These are phyloP conservation scores for Clonostachys chloroleuca DNA, from an alignment of 2,329 filamentous ascomycete genomes.

Conservation along the genomic window DNA sequence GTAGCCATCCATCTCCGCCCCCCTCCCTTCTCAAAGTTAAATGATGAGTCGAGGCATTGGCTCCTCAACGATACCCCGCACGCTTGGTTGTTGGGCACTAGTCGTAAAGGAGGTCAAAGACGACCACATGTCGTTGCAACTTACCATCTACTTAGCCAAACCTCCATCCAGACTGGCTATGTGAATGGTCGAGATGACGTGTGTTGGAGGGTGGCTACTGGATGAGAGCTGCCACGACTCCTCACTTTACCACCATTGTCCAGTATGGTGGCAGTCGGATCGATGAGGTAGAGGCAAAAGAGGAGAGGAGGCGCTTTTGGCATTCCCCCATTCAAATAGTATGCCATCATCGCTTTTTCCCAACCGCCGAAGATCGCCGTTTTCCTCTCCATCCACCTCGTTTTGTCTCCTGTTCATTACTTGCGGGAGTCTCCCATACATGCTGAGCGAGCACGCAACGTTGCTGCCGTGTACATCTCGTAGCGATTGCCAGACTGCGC, in stretches of 20 bases:
- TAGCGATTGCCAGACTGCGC: no score
- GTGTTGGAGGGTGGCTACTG: conserved; percentile 1
- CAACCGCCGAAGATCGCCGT: no score
- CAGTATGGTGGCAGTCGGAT: not conserved
- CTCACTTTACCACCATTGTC: not conserved
- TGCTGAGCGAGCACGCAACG: no score
- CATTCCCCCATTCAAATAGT: not conserved
- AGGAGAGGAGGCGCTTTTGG: not conserved
- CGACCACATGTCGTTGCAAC: no score
- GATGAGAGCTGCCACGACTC: not conserved
- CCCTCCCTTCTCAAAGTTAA: not conserved
- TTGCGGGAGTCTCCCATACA: no score
- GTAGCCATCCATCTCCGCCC: not conserved
- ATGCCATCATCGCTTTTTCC: not conserved
- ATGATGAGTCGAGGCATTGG: no score
- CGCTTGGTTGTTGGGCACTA: not conserved
- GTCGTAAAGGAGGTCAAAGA: not conserved
- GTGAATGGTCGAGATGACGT: not conserved
- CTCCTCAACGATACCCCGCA: not conserved
- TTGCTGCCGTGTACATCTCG: no score
- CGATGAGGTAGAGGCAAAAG: not conserved
- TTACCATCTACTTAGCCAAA: no score
- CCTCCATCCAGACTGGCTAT: not conserved
- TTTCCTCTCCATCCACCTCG: no score
- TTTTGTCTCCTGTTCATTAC: no score